Base-by-base conservation (phyloP, 176 grass and related monocot genomes). In the Oryza meyeriana region DNA sequence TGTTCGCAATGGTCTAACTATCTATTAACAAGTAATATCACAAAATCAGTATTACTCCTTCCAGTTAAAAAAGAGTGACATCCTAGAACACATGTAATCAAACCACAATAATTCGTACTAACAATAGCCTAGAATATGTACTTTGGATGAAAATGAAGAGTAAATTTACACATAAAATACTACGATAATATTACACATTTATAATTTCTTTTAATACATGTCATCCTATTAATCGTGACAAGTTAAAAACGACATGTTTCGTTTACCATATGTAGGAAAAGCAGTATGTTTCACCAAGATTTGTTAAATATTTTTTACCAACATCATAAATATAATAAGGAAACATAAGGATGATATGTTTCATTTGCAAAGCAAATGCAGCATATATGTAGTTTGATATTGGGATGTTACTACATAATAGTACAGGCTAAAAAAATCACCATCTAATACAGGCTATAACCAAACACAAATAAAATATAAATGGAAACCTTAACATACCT, bases 401-500 rank as follows among this genome's bases (percentile, higher is more conserved):
- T 52, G 22, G 18, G 12, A 84, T 28, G 58, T 50, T 50, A 55
- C 30, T n/a, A 64, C 31, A 73, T 16, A 30, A 62, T 64, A n/a
- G n/a, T n/a, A 72, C 8, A 61, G 10, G 11, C 11, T 33, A 61
- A 17, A 71, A n/a, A 71, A 76, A 76, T 18, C 63, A 68, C 29
- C 40, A 44, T 22, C 31, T 32, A 68, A 32, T 44, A 61, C 0
- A 39, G 4, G 10, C 5, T 28, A 35, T 79, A 73, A 71, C 20
- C 14, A 82, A 90, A 34, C 75, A 38, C 66, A 13, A 76, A 76
- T 32, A 61, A 24, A 71, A 32, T 20, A 68, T 61, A 63, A 64
- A 50, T 35, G 22, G 7, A 40, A 25, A 78, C 57, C 17, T 42
- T 69, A 79, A 81, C 33, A 47, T 39, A 73, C 85, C 85, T 87